A percentile compares a stretch with the other conserved stretches of the same genome.
phyloP scores from a whole-genome alignment of 768 basidiomycete species.

The Pleurotus ostreatus region DNA sequence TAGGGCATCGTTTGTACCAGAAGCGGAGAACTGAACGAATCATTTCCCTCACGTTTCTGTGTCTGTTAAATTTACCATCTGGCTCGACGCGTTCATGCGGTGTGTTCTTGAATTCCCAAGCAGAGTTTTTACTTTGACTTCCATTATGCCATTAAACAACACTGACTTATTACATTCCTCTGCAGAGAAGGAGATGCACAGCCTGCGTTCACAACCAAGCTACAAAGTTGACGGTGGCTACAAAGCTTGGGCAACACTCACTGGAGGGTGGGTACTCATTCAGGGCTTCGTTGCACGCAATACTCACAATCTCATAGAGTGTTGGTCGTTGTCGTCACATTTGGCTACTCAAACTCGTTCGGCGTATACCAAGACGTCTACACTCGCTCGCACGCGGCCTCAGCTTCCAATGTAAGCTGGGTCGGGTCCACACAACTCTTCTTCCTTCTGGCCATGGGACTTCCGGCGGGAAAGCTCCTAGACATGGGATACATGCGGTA shows the following conservation, averaged over 20 bases:
- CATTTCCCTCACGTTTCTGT: too few species aligned
- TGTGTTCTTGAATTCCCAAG: too few species aligned
- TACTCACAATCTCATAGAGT: neutral
- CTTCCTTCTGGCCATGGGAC: conserved; percentile 21
- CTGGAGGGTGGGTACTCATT: conserved; percentile 35
- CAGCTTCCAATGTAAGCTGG: conserved; percentile 27
- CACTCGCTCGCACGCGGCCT: conserved; percentile 13
- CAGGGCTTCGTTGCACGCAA: neutral
- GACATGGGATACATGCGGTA: conserved; percentile 33
- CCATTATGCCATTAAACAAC: too few species aligned
- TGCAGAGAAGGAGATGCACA: too few species aligned
- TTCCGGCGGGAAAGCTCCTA: conserved; percentile 27
- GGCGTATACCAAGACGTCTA: conserved; percentile 27
- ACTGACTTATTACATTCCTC: too few species aligned
- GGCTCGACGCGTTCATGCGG: too few species aligned
- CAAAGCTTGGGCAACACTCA: conserved; percentile 40
- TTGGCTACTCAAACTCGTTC: conserved; percentile 22
- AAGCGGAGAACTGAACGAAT: too few species aligned
- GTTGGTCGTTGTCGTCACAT: conserved; percentile 12
- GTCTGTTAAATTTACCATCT: too few species aligned
- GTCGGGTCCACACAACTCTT: conserved; percentile 32
- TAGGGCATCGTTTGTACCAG: too few species aligned
- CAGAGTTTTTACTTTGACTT: too few species aligned
- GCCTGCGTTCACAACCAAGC: neutral
- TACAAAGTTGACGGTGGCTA: conserved; percentile 25